Conservation (phyloP, 345 rosid species). For the Microthlaspi erraticum region DNA sequence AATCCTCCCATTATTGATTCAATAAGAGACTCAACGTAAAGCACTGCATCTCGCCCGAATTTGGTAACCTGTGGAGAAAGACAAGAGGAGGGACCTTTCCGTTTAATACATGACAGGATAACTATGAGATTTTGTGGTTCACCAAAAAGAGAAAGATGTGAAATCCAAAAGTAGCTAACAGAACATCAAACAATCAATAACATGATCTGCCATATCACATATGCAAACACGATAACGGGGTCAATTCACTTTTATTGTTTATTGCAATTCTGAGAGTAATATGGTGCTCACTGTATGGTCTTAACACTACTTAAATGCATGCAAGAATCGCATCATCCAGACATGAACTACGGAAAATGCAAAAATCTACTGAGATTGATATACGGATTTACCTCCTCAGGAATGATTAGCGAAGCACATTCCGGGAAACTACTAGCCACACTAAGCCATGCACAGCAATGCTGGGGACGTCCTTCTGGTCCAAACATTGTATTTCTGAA, state of each 20-base stretch:
- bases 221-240: slow-evolving; percentile 8
- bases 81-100: slow-evolving; percentile 27
- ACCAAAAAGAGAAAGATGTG: background rate
- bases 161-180: slow-evolving; percentile 16
- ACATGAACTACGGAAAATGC: slow-evolving; percentile 8
- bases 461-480: slow-evolving; percentile 99
- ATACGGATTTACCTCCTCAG: slow-evolving; percentile 79
- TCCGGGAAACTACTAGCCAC: slow-evolving; percentile 98
- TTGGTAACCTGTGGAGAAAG: slow-evolving; percentile 74
- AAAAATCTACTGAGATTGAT: slow-evolving; percentile 1
- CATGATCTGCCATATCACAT: slow-evolving; percentile 10
- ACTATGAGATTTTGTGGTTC: slow-evolving; percentile 21
- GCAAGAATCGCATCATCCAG: slow-evolving; percentile 24
- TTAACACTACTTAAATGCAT: slow-evolving; percentile 18
- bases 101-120: background rate
- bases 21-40: slow-evolving; percentile 95
- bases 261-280: slow-evolving; percentile 15
- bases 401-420: slow-evolving; percentile 91
- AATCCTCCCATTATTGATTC: slow-evolving; percentile 99
- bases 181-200: slow-evolving; percentile 26
- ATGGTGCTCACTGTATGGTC: slow-evolving; percentile 24
- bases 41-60: slow-evolving; percentile 95
- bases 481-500: slow-evolving; percentile 99
- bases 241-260: background rate
- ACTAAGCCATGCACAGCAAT: slow-evolving; percentile 99